A percentile compares a stretch with the other conserved stretches of the same genome.
Conservation (phyloP, 306 rosid species). For the Pachyrhizus erosus region DNA sequence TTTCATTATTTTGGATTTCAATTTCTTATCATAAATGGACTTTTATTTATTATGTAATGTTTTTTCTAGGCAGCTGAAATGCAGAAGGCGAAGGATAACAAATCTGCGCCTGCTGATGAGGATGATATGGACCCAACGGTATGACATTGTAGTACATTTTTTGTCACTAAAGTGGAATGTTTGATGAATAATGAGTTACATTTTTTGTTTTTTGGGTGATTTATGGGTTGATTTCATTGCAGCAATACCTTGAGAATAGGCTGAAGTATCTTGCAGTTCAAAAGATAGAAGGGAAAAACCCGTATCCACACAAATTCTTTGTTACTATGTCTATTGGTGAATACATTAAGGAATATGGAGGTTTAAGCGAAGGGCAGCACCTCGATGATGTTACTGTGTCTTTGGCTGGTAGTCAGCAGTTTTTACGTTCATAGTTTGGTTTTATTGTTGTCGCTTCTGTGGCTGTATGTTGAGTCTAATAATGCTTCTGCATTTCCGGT, state of each 20-base stretch:
- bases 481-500: constrained; percentile 45
- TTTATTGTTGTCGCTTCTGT: background rate
- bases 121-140: constrained; percentile 60
- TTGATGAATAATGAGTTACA: background rate
- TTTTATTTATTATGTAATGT: background rate
- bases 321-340: constrained; percentile 57
- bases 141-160: background rate
- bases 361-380: constrained; percentile 73
- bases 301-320: constrained; percentile 85
- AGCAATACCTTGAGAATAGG: constrained; percentile 93
- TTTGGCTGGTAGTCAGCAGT: constrained; percentile 63
- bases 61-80: constrained; percentile 61
- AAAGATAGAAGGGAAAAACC: constrained; percentile 62
- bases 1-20: background rate
- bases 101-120: constrained; percentile 62
- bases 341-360: constrained; percentile 43
- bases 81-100: constrained; percentile 58
- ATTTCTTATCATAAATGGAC: background rate
- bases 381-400: constrained; percentile 67
- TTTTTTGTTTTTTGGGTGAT: background rate
- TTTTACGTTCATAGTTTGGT: constrained; percentile 24
- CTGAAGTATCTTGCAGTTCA: constrained; percentile 66
- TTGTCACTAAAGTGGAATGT: background rate
- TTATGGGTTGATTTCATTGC: constrained; percentile 36
- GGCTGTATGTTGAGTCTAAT: constrained; percentile 27